Base-by-base conservation (phyloP, 495 filamentous ascomycete genomes). In the Aspergillus hancockii region DNA sequence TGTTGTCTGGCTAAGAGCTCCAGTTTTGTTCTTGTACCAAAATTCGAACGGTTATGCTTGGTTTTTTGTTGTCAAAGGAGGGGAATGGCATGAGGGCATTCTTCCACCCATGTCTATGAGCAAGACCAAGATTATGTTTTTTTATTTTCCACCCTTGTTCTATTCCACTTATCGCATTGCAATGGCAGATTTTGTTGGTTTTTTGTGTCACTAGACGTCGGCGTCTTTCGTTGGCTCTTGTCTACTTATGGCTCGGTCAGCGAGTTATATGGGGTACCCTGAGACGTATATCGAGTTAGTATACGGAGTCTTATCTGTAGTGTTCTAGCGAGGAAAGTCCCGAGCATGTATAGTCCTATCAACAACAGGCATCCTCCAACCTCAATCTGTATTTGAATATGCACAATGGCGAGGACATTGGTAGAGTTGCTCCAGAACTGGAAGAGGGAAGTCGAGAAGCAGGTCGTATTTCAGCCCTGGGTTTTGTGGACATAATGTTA, bases 371-470 rank as follows among this genome's bases (percentile, higher is more conserved):
- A 28, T 28, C 25, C 7, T 28, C 25, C 7, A 28, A 7, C 25
- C 7, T 28, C 25, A 28, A 28, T 3, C 25, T 3, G 61, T 23
- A 63, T 18, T 40, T 59, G 60, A 31, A 63, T 49, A 8, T 56
- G 61, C 1, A 6, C 4, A 21, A 25, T 34, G 12, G 58, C 60
- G 10, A 69, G 54, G 6, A 59, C 56, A 47, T 53, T 56, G 46
- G 51, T 69, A 69, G 40, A 69, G 58, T 49, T 62, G 52, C 12
- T 66, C 45, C 8, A 65, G 59, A 19, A 67, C 45, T n/a, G 54
- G 45, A 9, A 49, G 54, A 49, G 67, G 16, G n/a, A 67, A 54
- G 34, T 59, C 54, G 8, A 67, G 43, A 30, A 70, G 66, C 10
- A 46, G 14, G 14, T 18, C 13, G 7, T 53, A 62, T 62, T 16